Evolutionary conservation across 768 basidiomycete genomes (phyloP).

Genomic region (Artomyces pyxidatus): DNA sequence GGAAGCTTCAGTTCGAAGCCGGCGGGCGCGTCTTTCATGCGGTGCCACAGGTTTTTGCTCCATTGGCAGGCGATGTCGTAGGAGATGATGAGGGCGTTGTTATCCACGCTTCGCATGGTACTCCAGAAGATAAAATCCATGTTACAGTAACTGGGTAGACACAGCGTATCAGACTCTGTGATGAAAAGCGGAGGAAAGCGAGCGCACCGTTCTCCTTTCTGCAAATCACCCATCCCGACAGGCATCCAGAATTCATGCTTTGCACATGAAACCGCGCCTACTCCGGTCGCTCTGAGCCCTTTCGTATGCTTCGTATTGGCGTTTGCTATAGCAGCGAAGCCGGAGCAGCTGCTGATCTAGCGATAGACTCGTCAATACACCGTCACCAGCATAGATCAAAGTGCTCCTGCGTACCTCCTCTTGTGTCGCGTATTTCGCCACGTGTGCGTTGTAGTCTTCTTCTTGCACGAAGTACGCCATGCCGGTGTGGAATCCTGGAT

Average conservation of each 20-base stretch:
- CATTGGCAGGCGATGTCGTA: constrained; percentile 25
- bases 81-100: background rate
- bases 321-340: background rate
- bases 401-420: background rate
- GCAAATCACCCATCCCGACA: background rate
- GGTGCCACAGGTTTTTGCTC: constrained; percentile 13
- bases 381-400: background rate
- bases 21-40: background rate
- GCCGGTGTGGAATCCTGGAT: background rate
- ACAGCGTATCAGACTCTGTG: background rate
- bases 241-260: background rate
- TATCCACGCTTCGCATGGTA: background rate
- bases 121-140: background rate
- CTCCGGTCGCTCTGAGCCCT: background rate
- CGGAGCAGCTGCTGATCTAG: background rate
- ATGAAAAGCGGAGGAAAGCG: background rate
- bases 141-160: background rate
- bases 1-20: background rate
- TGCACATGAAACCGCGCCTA: background rate
- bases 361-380: background rate
- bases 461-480: background rate
- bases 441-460: background rate
- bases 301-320: background rate
- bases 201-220: background rate
- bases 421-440: background rate